These are phyloP conservation scores for Epipyxis sp. DNA, from an alignment of 108 stramenopile species.

Conservation along the genomic window DNA sequence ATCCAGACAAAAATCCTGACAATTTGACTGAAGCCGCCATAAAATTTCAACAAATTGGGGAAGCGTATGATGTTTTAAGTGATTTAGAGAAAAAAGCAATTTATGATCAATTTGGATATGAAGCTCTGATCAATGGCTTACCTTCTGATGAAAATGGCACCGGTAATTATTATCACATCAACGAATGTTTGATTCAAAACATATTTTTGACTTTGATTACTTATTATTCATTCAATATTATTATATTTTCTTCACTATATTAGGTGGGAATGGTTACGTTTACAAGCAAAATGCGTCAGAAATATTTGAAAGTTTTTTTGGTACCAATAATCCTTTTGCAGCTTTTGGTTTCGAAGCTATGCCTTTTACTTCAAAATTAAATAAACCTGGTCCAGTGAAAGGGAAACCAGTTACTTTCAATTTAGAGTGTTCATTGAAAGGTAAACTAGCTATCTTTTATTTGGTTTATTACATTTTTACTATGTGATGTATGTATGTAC, in stretches of 20 bases:
- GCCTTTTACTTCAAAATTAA: slow-evolving; percentile 48
- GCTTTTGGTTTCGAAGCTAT: slow-evolving; percentile 53
- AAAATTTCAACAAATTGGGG: slow-evolving; percentile 86
- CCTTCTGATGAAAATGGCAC: no score
- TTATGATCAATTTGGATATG: slow-evolving; percentile 93
- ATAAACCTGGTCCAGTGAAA: slow-evolving; percentile 55
- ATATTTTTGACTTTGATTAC: no score
- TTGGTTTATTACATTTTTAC: background rate
- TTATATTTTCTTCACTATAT: no score
- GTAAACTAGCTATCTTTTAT: background rate
- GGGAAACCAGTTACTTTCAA: slow-evolving; percentile 47
- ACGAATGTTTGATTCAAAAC: no score
- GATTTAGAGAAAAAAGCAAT: slow-evolving; percentile 87
- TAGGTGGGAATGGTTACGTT: no score
- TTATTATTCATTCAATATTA: no score
- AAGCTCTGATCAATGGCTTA: slow-evolving; percentile 90
- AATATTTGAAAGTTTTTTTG: slow-evolving; percentile 63
- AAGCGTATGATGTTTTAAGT: slow-evolving; percentile 91
- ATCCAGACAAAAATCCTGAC: slow-evolving; percentile 85
- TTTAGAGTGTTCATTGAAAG: slow-evolving; percentile 77
- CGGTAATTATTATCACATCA: no score
- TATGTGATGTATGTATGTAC: no score
- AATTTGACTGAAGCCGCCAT: slow-evolving; percentile 61
- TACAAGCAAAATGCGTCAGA: slow-evolving; percentile 57
- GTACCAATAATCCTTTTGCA: slow-evolving; percentile 59